Evolutionary conservation across 108 stramenopile species (phyloP), one percentile per base, ranked within the genome.

Genomic region (Fragilariopsis cylindrus): DNA sequence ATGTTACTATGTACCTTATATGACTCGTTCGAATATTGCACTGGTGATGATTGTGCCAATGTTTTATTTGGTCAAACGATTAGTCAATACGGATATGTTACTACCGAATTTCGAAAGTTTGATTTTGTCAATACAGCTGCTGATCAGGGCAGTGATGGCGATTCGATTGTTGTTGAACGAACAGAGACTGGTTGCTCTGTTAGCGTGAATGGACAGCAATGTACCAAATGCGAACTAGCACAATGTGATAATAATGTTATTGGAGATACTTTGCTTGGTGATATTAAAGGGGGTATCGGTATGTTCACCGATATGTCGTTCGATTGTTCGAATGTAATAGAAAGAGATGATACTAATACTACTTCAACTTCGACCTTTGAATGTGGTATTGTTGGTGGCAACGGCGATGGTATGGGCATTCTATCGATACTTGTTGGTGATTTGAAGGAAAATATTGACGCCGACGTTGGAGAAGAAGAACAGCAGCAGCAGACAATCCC

Each of bases 11-110:
- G 67, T 7, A 68, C 43, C 19, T 0, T 68, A 12, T 52, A 48
- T 44, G 21, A 48, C 7, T 7, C 48, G 7, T 52, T 41, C 67
- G 67, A 68, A n/a, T 68, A 68, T 52, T 68, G 67, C 67, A 18
- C 12, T 18, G 52, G n/a, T 15, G 67, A 50, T 52, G 49, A 68
- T 3, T 30, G 67, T 39, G 67, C 58, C 18, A 9, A 60, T 9
- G 30, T 68, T 39, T 16, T 48, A 6, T 68, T 50, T 52, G 67
- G 67, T 19, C 67, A 68, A 50, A 48, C 0, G 39, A 50, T 68
- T 13, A 68, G 49, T 48, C 67, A 68, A n/a, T 68, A 68, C n/a
- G 67, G 67, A 7, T 5, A 41, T 6, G 19, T 68, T 16, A 52
- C 67, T 2, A 40, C 11, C 39, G 49, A 68, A n/a, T 68, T 68